phyloP scores from a whole-genome alignment of 202 grass and related monocot species.

The Digitaria exilis region DNA sequence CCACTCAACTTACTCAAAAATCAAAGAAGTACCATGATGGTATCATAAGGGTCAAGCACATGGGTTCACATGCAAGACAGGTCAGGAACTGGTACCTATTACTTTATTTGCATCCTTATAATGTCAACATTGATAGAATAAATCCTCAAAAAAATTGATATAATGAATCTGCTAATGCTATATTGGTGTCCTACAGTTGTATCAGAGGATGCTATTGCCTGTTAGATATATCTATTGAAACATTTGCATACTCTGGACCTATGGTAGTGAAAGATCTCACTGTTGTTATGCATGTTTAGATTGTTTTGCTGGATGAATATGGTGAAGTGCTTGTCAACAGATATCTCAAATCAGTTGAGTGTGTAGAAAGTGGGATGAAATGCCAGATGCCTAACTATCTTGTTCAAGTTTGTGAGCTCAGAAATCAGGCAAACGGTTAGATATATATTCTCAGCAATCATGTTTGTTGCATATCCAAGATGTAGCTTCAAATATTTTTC shows the following conservation, averaged over 20 bases:
- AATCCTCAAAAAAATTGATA: background rate
- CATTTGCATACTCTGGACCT: background rate
- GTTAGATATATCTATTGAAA: constrained; percentile 28
- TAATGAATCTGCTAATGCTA: constrained; percentile 10
- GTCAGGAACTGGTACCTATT: constrained; percentile 35
- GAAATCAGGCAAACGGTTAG: constrained; percentile 49
- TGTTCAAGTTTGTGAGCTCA: constrained; percentile 58
- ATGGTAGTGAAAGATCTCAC: background rate
- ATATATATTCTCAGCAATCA: constrained; percentile 32
- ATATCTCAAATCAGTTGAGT: constrained; percentile 75
- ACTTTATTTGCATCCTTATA: constrained; percentile 23
- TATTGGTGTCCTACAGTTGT: background rate
- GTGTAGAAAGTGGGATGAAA: constrained; percentile 56
- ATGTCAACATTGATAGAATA: background rate
- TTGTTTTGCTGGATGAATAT: constrained; percentile 72
- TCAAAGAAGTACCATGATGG: constrained; percentile 87
- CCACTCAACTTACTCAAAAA: constrained; percentile 73
- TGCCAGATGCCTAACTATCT: constrained; percentile 67
- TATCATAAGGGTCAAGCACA: constrained; percentile 47
- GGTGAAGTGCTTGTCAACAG: constrained; percentile 53
- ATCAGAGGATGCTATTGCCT: constrained; percentile 9
- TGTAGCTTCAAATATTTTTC: background rate
- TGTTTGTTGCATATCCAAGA: background rate
- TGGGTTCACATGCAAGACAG: constrained; percentile 61
- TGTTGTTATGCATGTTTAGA: constrained; percentile 41